Percentiles rank a stretch among this genome's conserved stretches.
phyloP scores from a whole-genome alignment of 2,329 filamentous ascomycete genomes.

The Beauveria asiatica region DNA sequence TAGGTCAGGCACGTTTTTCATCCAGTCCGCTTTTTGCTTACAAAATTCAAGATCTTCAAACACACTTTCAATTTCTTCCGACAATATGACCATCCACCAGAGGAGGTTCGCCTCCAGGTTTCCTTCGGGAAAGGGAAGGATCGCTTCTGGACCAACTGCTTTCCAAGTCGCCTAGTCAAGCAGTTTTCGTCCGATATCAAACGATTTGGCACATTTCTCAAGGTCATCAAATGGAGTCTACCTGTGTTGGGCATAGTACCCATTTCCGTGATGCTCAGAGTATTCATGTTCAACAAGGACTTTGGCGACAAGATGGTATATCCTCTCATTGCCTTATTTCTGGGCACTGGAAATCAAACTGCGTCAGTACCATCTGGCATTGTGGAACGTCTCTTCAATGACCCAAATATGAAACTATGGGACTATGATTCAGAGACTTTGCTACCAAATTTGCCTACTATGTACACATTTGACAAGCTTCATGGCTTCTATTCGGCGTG shows the following conservation, averaged over 20 bases:
- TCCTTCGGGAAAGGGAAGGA: constrained; percentile 52
- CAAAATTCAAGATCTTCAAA: constrained; percentile 48
- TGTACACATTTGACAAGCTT: constrained; percentile 59
- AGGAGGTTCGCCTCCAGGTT: constrained; percentile 53
- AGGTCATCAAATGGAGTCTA: constrained; percentile 51
- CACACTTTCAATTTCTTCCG: constrained; percentile 59
- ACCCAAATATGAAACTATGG: constrained; percentile 52
- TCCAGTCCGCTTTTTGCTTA: background rate
- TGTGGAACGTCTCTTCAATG: constrained; percentile 50
- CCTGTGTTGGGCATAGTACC: constrained; percentile 51
- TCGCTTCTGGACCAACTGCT: constrained; percentile 59
- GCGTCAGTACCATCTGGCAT: constrained; percentile 63
- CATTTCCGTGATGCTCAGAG: constrained; percentile 55
- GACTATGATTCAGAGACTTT: constrained; percentile 47
- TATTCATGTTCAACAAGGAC: constrained; percentile 61
- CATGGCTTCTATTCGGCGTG: constrained; percentile 53
- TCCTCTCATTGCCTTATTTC: constrained; percentile 63
- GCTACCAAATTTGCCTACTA: constrained; percentile 51
- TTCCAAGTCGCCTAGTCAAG: constrained; percentile 49
- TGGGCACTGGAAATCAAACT: constrained; percentile 68
- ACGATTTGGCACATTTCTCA: constrained; percentile 47
- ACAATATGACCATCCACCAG: constrained; percentile 44
- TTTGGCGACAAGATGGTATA: constrained; percentile 65
- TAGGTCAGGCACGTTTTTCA: constrained; percentile 12
- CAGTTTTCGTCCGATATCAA: constrained; percentile 47